Base-by-base conservation (phyloP, 768 basidiomycete genomes). In the Rhodotorula paludigena region DNA sequence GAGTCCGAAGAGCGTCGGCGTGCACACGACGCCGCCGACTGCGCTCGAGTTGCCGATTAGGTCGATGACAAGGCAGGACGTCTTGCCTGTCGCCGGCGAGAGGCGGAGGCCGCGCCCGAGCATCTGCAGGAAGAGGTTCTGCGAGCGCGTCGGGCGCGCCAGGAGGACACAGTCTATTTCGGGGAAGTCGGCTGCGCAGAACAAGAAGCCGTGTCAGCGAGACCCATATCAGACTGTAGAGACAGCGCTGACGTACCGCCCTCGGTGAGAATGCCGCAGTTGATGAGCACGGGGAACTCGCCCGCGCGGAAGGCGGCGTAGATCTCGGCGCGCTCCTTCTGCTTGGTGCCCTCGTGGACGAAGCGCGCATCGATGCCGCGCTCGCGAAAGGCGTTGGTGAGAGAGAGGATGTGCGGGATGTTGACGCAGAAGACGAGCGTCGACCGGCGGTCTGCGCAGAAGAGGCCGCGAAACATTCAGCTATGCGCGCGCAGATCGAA, bases 361-460 rank as follows among this genome's bases (percentile, higher is more conserved):
- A 87, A 89, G 67, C 90, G 84, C 35, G 93, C 93, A 76, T 96
- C 92, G 44, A 96, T 78, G 2, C 91, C 92, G 35, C 82, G 84
- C 15, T 79, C 78, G 42, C 87, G 84, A 75, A 94, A 98, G 30
- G 82, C 78, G 45, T 83, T 81, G 0, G 92, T 90, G 49, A 98
- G 80, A 10, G 83, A 83, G 49, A 82, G 80, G 42, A 94, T 89
- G 77, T 98, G 94, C 0, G 84, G 82, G 2, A 94, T 77, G 71
- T 89, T 87, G 63, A 92, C 88, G 68, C 90, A 92, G 76, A 98
- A 97, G n/a, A 94, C 84, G 7, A 98, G 81, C 0, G 92, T 96
- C 3, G 93, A 71, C 78, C 86, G 87, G 54, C 93, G 84, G 18
- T 81, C 80, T 11, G 80, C 83, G 87, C n/a, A 71, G 14, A 35